Base-by-base conservation (phyloP, 2,329 filamentous ascomycete genomes). In the Penicillium sclerotiorum region DNA sequence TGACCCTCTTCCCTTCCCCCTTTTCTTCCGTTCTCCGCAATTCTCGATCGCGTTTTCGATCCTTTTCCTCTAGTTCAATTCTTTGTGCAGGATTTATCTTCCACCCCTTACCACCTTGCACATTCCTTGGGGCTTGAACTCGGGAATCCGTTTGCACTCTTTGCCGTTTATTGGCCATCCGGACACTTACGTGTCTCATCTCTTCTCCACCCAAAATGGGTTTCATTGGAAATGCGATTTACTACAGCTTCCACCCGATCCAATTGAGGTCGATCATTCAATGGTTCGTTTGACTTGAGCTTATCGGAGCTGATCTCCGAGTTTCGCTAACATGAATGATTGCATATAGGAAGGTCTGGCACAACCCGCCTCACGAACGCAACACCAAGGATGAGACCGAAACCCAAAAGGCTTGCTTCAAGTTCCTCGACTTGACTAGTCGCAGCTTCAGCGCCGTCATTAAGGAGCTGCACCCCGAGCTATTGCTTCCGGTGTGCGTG, bases 361-460 rank as follows among this genome's bases (percentile, higher is more conserved):
- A 97, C 77, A 90, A 95, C 57, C 88, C 94, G 11, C 90, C 96
- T 17, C 90, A 97, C 77, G 83, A 81, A 68, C 89, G 93, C 67
- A 82, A 96, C 66, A 80, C 83, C 57, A 78, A 79, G 53, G 89
- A 89, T 60, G 94, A 97, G 73, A 79, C 85, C 22, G 77, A 80
- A 46, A 87, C 87, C 13, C 81, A 95, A 54, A 83, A 84, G 71
- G 80, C 85, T 79, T 97, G 94, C 79, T 97, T 95, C 77, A 77
- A 88, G 57, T 90, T 88, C 71, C 84, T 99, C 58, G 80, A 93
- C 63, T 60, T 88, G 77, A 99, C 94, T 45, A 96, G 92, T 69
- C 89, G 94, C 52, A 96, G 91, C 71, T 99, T 99, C 73, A 80
- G 87, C 45, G 81, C 90, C 39, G 94, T 99, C 68, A 99, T 99